Base-by-base conservation (phyloP, 495 filamentous ascomycete species). In the Tirmania nivea region DNA sequence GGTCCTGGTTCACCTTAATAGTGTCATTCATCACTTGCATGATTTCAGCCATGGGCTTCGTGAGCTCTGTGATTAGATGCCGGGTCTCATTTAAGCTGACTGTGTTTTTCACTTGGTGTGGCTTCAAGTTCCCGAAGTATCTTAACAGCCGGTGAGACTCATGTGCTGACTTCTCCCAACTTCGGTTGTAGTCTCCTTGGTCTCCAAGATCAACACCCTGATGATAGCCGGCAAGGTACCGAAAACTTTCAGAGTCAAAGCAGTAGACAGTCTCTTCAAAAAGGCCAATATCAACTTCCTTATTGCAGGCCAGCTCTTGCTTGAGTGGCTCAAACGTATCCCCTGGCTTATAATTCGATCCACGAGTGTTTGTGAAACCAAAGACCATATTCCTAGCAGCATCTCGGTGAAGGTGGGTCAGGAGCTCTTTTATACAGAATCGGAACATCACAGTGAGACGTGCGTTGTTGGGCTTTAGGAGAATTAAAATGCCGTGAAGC, bases 191-290 rank as follows among this genome's bases (percentile, higher is more conserved):
- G n/a, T 69, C 69, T 42, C 65, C 60, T 48, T 62, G 34, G n/a
- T 65, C 59, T 8, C 51, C 51, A 54, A 68, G 60, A 12, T 53
- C 48, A 17, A 67, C 42, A 10, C 65, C 62, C 9, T 65, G 60
- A 37, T 68, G 69, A 31, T 54, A 50, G 3, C 70, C 70, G 1
- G 68, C 70, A 0, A 73, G 57, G 48, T 65, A 73, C 0, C 69
- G 67, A 51, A 73, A 73, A 49, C 65, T 68, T 54, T 71, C 69
- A 0, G 69, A 71, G 53, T 73, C 70, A 34, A 73, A 72, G 49
- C 69, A 72, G 49, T 70, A 73, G 0, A 58, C 60, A 11, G 57
- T 69, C 2, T 64, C n/a, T 0, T 35, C 45, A 0, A 45, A 52
- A 1, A 69, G 63, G 0, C 35, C 21, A 0, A 69, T 36, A 6